phyloP scores from a whole-genome alignment of 2,329 filamentous ascomycete species.

The Ophiosphaerella korrae region DNA sequence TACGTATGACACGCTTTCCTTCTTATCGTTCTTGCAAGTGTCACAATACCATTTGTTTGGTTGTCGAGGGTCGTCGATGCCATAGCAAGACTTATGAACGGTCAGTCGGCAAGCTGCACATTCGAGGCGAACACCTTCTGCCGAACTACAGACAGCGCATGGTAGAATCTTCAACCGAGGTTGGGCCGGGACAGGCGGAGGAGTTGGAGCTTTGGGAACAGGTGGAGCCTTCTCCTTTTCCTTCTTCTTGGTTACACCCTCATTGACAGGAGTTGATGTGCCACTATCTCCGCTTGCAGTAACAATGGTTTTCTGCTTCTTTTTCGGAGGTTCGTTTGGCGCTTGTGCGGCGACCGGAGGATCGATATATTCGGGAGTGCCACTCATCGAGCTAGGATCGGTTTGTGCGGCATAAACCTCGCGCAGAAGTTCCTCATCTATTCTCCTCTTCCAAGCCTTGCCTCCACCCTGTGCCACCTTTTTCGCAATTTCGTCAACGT shows the following conservation, averaged over 20 bases:
- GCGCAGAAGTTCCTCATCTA: constrained; percentile 90
- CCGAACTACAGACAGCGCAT: constrained; percentile 80
- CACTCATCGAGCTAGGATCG: constrained; percentile 33
- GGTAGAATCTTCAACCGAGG: constrained; percentile 80
- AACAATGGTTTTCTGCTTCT: constrained; percentile 60
- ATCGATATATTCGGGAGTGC: constrained; percentile 36
- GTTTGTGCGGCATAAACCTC: constrained; percentile 56
- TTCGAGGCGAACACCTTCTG: constrained; percentile 65
- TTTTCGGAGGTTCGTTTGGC: constrained; percentile 61
- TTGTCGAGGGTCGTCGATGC: constrained; percentile 72
- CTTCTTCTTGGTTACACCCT: constrained; percentile 49
- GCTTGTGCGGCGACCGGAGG: constrained; percentile 28
- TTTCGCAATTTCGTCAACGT: constrained; percentile 86
- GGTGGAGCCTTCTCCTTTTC: constrained; percentile 52
- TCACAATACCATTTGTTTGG: constrained; percentile 88
- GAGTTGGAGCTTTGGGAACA: constrained; percentile 52
- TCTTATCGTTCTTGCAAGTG: constrained; percentile 93
- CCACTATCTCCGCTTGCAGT: constrained; percentile 55
- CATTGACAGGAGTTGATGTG: constrained; percentile 48
- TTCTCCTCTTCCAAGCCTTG: constrained; percentile 82
- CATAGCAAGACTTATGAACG: constrained; percentile 91
- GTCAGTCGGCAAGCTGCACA: constrained; percentile 90
- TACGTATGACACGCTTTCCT: constrained; percentile 88
- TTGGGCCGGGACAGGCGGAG: constrained; percentile 72
- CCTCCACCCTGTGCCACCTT: constrained; percentile 81